phyloP scores from a whole-genome alignment of 2,329 filamentous ascomycete genomes.

The Arthrinium phaeospermum region DNA sequence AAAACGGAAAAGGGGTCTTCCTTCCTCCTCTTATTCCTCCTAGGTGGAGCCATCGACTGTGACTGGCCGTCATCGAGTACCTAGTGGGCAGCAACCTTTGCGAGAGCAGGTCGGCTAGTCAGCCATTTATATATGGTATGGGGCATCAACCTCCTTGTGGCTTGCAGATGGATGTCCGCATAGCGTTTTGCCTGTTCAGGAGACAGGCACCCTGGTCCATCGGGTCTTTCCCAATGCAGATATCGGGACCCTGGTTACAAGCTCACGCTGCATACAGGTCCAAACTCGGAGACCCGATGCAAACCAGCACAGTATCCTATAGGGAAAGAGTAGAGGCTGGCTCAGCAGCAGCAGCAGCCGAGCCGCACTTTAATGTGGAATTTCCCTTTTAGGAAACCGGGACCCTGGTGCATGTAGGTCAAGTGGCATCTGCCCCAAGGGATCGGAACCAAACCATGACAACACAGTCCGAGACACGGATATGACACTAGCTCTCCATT shows the following conservation, averaged over 20 bases:
- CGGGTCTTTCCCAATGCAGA: not conserved
- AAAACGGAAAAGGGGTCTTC: too few relatives aligned
- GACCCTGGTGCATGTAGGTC: not conserved
- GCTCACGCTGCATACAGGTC: not conserved
- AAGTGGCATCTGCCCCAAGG: not conserved
- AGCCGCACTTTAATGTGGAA: not conserved
- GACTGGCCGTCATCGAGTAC: too few relatives aligned
- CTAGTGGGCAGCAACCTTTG: not conserved
- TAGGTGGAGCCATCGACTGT: too few relatives aligned
- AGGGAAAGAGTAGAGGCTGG: not conserved
- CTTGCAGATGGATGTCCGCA: not conserved
- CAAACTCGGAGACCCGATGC: not conserved
- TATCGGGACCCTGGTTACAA: not conserved
- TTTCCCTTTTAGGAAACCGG: not conserved
- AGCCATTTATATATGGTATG: not conserved
- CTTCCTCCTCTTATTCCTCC: too few relatives aligned
- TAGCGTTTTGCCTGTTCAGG: not conserved
- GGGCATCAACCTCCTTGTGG: too few relatives aligned
- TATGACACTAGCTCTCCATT: too few relatives aligned
- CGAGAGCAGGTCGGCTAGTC: not conserved
- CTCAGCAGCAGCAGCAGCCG: not conserved
- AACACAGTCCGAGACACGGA: too few relatives aligned
- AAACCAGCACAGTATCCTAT: not conserved
- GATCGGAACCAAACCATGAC: not conserved
- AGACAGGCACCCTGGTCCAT: not conserved